A percentile compares a stretch with the other conserved stretches of the same genome.
phyloP scores from a whole-genome alignment of 1,284 basidiomycete species.

The Ustilago crameri region DNA sequence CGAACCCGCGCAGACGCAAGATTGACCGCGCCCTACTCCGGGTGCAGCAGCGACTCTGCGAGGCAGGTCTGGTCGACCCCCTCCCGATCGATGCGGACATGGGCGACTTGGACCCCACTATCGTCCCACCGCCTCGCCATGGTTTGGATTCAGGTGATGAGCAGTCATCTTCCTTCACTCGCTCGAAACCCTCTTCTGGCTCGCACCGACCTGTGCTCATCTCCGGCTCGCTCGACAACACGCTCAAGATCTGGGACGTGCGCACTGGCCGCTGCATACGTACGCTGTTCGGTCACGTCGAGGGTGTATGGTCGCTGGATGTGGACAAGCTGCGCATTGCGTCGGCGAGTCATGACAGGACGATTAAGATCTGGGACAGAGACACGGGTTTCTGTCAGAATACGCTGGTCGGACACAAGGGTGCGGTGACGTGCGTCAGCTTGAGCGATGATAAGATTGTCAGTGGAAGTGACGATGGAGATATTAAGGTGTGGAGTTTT shows the following conservation, averaged over 20 bases:
- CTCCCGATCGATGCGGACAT: constrained; percentile 62
- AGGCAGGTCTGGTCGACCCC: constrained; percentile 58
- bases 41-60: constrained; percentile 57
- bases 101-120: constrained; percentile 58
- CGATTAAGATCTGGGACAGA: constrained; percentile 89
- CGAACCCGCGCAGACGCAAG: constrained; percentile 28
- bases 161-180: not conserved
- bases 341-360: constrained; percentile 89
- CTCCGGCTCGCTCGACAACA: constrained; percentile 93
- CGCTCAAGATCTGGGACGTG: constrained; percentile 95
- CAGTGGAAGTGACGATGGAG: constrained; percentile 89
- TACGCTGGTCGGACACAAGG: constrained; percentile 92
- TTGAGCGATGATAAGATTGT: constrained; percentile 95
- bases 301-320: constrained; percentile 95
- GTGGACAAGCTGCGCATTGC: constrained; percentile 91
- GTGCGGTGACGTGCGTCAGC: constrained; percentile 89
- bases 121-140: constrained; percentile 3
- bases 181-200: constrained; percentile 5
- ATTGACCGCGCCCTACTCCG: constrained; percentile 57
- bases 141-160: not conserved
- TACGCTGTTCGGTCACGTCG: constrained; percentile 91
- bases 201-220: constrained; percentile 75
- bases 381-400: constrained; percentile 88
- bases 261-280: constrained; percentile 81
- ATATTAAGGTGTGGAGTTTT: constrained; percentile 71